These are phyloP conservation scores for Neofusicoccum laricinum DNA, from an alignment of 2,329 filamentous ascomycete species.

Conservation along the genomic window DNA sequence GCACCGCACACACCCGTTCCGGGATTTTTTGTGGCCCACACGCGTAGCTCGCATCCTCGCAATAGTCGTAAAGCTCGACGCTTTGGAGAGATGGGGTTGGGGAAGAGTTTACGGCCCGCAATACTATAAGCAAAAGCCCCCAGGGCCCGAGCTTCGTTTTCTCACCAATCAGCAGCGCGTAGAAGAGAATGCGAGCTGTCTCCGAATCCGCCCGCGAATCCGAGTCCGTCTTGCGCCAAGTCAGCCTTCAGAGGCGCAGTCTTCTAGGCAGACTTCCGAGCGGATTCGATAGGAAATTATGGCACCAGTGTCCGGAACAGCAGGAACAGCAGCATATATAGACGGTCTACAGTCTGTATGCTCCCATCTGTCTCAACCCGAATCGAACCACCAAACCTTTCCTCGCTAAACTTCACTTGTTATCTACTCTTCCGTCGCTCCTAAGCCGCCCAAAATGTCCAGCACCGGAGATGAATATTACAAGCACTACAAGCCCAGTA, in stretches of 20 bases:
- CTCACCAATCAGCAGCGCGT: neutral
- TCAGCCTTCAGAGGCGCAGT: neutral
- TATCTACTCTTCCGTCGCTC: too few species aligned
- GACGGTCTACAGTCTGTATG: too few species aligned
- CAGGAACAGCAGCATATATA: too few species aligned
- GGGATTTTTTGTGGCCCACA: constrained; percentile 33
- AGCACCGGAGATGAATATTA: too few species aligned
- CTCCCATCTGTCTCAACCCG: too few species aligned
- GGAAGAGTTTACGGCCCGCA: neutral
- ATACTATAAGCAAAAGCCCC: neutral
- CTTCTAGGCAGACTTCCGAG: neutral
- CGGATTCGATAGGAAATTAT: too few species aligned
- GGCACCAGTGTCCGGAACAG: too few species aligned
- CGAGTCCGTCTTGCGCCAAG: neutral
- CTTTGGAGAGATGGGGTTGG: neutral
- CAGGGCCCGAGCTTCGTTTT: neutral
- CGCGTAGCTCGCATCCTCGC: neutral
- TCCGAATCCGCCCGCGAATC: neutral
- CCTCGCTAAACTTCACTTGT: too few species aligned
- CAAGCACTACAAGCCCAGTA: constrained; percentile 25
- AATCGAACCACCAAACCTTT: too few species aligned
- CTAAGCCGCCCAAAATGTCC: too few species aligned
- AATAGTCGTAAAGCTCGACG: too few species aligned
- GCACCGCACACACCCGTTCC: constrained; percentile 34
- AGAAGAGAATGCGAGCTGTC: neutral